Evolutionary conservation across 352 stramenopile genomes (phyloP).

Genomic region (Pythium phragmitis): DNA sequence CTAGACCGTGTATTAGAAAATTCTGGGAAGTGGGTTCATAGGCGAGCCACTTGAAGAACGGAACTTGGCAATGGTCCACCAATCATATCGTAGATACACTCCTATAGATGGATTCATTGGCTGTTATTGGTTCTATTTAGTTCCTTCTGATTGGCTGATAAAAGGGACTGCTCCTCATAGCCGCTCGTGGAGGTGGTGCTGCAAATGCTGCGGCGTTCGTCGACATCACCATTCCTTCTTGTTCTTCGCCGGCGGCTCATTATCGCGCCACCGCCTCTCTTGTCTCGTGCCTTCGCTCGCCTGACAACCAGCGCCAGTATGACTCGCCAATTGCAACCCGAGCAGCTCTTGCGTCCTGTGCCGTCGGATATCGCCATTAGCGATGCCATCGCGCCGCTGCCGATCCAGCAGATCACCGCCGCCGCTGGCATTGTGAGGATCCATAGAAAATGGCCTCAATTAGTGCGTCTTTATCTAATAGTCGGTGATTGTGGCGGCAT

Average conservation of each 20-base stretch:
- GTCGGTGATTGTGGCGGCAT: constrained; percentile 26
- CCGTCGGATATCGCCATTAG: constrained; percentile 83
- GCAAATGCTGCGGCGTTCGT: constrained; percentile 23
- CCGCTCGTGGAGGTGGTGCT: constrained; percentile 2
- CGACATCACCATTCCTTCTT: constrained; percentile 18
- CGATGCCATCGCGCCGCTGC: constrained; percentile 66
- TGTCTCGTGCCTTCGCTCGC: neutral
- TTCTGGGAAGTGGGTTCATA: constrained; percentile 1
- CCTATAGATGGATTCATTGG: constrained; percentile 6
- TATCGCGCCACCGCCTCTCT: neutral
- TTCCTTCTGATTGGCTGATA: constrained; percentile 18
- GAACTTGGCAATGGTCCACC: constrained; percentile 10
- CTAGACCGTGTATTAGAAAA: neutral
- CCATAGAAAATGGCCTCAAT: neutral
- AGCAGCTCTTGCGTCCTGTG: constrained; percentile 67
- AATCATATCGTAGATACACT: constrained; percentile 11
- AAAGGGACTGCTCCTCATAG: neutral
- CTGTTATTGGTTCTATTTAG: neutral
- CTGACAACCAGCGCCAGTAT: constrained; percentile 23
- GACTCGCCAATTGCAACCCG: constrained; percentile 49
- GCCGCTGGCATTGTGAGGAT: constrained; percentile 64
- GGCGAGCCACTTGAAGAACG: constrained; percentile 25
- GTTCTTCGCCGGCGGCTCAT: neutral
- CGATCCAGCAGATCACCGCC: constrained; percentile 63
- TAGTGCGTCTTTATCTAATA: neutral